These are phyloP conservation scores for Aphanomyces stellatus DNA, from an alignment of 352 stramenopile species.

Conservation along the genomic window DNA sequence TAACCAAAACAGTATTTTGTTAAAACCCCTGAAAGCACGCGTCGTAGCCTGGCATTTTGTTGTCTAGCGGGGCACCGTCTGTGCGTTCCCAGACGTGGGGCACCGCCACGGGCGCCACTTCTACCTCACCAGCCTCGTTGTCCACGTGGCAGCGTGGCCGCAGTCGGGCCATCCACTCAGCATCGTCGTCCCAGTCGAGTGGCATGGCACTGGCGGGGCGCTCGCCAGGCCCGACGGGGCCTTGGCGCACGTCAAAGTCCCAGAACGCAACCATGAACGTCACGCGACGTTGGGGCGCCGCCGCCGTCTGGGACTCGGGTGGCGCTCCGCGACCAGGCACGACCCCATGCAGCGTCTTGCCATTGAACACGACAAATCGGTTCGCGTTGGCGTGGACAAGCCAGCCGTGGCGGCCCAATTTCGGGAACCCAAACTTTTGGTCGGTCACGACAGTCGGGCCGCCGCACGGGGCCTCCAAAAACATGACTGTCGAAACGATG, in stretches of 20 bases:
- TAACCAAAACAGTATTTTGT: no score
- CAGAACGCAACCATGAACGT: conserved; percentile 71
- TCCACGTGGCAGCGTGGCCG: neutral
- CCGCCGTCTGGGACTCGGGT: neutral
- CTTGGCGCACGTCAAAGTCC: conserved; percentile 30
- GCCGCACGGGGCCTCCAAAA: conserved; percentile 30
- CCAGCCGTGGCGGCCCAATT: conserved; percentile 30
- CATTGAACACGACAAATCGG: conserved; percentile 45
- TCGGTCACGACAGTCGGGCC: conserved; percentile 48
- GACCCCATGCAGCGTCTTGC: conserved; percentile 48
- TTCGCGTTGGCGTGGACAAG: conserved; percentile 29
- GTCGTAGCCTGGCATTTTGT: conserved; percentile 48
- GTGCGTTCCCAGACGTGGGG: conserved; percentile 25
- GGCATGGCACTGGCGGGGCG: conserved; percentile 32
- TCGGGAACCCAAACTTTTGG: conserved; percentile 28
- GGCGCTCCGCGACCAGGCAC: conserved; percentile 38
- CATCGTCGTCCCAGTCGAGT: conserved; percentile 20
- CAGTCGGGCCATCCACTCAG: neutral
- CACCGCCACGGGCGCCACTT: conserved; percentile 20
- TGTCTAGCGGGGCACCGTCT: conserved; percentile 13
- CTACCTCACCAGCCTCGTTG: neutral
- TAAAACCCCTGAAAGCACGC: conserved; percentile 59
- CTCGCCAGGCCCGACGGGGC: conserved; percentile 2
- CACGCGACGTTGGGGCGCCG: conserved; percentile 26
- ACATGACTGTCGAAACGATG: conserved; percentile 50